These are phyloP conservation scores for Diddensiella caesifluorescens DNA, from an alignment of 805 yeast species.

Conservation along the genomic window DNA sequence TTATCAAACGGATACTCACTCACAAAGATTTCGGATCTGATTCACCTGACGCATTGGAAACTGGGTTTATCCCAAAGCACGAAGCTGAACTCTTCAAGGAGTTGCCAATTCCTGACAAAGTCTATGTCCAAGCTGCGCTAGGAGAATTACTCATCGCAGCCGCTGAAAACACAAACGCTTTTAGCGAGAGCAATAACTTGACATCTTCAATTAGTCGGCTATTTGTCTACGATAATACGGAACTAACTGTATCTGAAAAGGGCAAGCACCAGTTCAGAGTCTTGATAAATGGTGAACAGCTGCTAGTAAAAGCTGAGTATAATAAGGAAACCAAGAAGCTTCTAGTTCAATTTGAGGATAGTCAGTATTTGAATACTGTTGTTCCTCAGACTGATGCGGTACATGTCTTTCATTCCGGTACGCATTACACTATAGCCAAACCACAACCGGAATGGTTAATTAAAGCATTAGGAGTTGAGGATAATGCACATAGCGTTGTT, in stretches of 20 bases:
- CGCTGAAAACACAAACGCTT: neutral
- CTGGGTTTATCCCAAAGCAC: conserved; percentile 31
- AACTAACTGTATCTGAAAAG: conserved; percentile 14
- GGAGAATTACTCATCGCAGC: conserved; percentile 18
- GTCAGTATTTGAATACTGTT: conserved; percentile 25
- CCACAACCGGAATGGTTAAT: conserved; percentile 29
- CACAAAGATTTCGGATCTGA: conserved; percentile 27
- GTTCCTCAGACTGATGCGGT: conserved; percentile 19
- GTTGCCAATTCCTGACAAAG: conserved; percentile 19
- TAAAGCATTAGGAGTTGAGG: conserved; percentile 25
- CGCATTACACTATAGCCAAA: conserved; percentile 23
- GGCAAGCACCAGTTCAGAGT: conserved; percentile 8
- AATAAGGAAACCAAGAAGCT: conserved; percentile 14
- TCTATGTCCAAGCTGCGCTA: conserved; percentile 30
- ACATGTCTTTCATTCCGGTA: conserved; percentile 29
- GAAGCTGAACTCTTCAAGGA: conserved; percentile 19
- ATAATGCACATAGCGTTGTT: conserved; percentile 22
- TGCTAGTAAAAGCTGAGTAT: conserved; percentile 12
- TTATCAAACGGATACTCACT: conserved; percentile 27
- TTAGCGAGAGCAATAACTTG: neutral
- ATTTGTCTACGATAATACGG: conserved; percentile 2
- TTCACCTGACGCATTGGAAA: conserved; percentile 27
- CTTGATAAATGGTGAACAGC: conserved; percentile 6
- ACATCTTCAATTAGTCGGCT: neutral
- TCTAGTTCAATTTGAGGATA: conserved; percentile 17